Percentiles rank a stretch among this genome's conserved stretches.
Evolutionary conservation across 495 filamentous ascomycete genomes (phyloP).

Genomic region (Hyaloscypha finlandica): DNA sequence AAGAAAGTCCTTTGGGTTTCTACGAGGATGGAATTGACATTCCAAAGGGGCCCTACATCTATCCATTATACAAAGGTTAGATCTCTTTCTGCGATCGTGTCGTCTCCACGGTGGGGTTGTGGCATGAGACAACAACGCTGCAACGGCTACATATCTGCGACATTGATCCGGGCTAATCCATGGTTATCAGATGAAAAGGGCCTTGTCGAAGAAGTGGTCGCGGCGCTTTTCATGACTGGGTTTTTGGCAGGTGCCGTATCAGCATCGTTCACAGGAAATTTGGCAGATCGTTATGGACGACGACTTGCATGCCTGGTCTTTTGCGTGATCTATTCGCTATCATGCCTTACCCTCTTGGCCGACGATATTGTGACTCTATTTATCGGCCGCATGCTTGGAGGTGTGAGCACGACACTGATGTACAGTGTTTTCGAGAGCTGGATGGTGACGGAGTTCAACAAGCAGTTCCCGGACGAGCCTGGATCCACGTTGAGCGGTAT

Average conservation of each 20-base stretch:
- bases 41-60: slow-evolving; percentile 50
- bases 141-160: not conserved
- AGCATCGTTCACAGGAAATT: slow-evolving; percentile 47
- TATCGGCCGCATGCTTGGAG: slow-evolving; percentile 52
- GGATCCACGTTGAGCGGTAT: slow-evolving; percentile 43
- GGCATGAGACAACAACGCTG: not conserved
- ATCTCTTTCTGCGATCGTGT: not conserved
- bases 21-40: slow-evolving; percentile 17
- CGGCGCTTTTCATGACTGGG: slow-evolving; percentile 52
- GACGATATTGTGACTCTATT: slow-evolving; percentile 44
- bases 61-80: slow-evolving; percentile 49
- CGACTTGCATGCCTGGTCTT: slow-evolving; percentile 49
- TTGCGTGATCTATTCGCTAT: slow-evolving; percentile 50
- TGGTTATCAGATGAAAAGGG: slow-evolving; percentile 42
- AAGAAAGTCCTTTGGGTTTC: slow-evolving; percentile 12
- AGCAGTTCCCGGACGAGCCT: slow-evolving; percentile 33
- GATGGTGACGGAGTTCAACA: slow-evolving; percentile 56
- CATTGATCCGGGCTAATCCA: slow-evolving; percentile 5
- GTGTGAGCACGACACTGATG: slow-evolving; percentile 53
- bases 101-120: not conserved
- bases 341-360: slow-evolving; percentile 49
- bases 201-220: slow-evolving; percentile 46
- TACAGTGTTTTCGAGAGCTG: slow-evolving; percentile 60
- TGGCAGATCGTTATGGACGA: slow-evolving; percentile 54
- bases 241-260: slow-evolving; percentile 52